Conservation (phyloP, 1,284 basidiomycete species). For the Ustilago bromivora region DNA sequence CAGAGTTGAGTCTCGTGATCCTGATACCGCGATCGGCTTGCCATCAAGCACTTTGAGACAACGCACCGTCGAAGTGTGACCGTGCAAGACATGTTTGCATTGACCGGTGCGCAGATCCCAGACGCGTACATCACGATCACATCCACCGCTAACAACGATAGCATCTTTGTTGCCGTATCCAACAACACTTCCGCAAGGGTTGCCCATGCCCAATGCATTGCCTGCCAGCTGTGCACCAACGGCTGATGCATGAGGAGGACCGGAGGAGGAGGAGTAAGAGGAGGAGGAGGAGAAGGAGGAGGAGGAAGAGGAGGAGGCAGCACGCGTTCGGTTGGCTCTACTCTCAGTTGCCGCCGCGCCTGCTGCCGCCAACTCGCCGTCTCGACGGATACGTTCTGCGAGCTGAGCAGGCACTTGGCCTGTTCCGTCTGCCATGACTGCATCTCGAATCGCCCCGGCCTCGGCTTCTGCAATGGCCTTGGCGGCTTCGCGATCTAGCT, state of each 20-base stretch:
- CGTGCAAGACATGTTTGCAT: slow-evolving; percentile 83
- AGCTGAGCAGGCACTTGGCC: slow-evolving; percentile 39
- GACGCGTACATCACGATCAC: slow-evolving; percentile 87
- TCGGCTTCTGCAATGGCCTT: slow-evolving; percentile 52
- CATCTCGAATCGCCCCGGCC: slow-evolving; percentile 49
- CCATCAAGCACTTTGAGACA: slow-evolving; percentile 89
- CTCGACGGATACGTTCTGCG: slow-evolving; percentile 35
- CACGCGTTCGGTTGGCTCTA: not conserved
- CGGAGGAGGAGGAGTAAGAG: not conserved
- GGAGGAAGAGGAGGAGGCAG: not conserved
- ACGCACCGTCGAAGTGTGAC: slow-evolving; percentile 91
- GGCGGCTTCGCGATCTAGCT: slow-evolving; percentile 20
- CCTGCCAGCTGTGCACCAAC: slow-evolving; percentile 18
- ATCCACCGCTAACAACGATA: slow-evolving; percentile 89
- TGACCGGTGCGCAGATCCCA: slow-evolving; percentile 89
- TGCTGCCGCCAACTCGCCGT: slow-evolving; percentile 22
- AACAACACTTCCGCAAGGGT: slow-evolving; percentile 70
- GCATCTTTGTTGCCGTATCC: slow-evolving; percentile 79
- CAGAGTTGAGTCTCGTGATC: slow-evolving; percentile 81
- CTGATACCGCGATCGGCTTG: slow-evolving; percentile 87
- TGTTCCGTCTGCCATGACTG: slow-evolving; percentile 54
- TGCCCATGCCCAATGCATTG: slow-evolving; percentile 52
- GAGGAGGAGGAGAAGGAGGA: too few species aligned
- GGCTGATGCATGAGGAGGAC: slow-evolving; percentile 13
- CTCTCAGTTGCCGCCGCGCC: not conserved